Percentiles rank a stretch among this genome's conserved stretches.
Evolutionary conservation across 345 rosid genomes (phyloP).

Genomic region (Camelina laxa): DNA sequence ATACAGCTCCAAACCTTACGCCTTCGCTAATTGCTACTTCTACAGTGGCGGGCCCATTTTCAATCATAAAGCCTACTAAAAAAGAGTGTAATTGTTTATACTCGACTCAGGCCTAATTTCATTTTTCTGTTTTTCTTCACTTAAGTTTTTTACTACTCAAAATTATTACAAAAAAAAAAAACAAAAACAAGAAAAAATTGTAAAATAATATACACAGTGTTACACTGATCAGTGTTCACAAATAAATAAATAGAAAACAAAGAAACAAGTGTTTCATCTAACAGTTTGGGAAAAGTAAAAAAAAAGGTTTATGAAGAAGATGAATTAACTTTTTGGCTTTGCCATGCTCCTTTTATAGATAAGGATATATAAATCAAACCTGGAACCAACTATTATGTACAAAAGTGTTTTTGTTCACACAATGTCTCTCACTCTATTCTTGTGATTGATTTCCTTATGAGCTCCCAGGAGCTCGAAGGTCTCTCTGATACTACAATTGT

Average conservation of each 20-base stretch:
- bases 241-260: neutral
- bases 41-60: conserved; percentile 23
- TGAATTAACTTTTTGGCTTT: neutral
- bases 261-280: neutral
- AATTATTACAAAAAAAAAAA: too few relatives aligned
- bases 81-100: neutral
- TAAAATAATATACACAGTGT: neutral
- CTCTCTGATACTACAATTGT: neutral
- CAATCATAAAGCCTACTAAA: neutral
- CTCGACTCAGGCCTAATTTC: neutral
- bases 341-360: neutral
- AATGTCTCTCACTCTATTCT: conserved; percentile 4
- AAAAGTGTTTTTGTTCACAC: conserved; percentile 4
- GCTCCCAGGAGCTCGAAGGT: neutral
- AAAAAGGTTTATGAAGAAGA: neutral
- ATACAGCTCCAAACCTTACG: conserved; percentile 24
- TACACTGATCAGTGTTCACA: neutral
- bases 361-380: conserved; percentile 8
- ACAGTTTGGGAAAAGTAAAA: neutral
- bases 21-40: conserved; percentile 18
- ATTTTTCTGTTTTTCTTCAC: neutral
- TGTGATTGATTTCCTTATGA: conserved; percentile 6
- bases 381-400: conserved; percentile 8
- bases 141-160: too few relatives aligned
- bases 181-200: too few relatives aligned